These are phyloP conservation scores for Phytophthora nicotianae DNA, from an alignment of 352 stramenopile species.

Conservation along the genomic window DNA sequence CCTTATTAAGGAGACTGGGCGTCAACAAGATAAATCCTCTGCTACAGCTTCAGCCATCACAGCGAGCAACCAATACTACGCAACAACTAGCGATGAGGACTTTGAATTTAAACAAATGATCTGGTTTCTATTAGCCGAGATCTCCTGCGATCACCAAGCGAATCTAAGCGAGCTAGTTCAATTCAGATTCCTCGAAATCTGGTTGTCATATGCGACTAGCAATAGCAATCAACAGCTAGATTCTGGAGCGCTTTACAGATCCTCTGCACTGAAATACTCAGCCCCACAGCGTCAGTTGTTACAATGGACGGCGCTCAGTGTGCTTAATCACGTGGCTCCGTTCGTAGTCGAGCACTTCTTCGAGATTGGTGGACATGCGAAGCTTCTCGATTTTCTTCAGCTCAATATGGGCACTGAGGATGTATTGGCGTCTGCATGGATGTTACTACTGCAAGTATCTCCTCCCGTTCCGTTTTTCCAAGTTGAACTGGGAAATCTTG, in stretches of 20 bases:
- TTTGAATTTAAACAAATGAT: constrained; percentile 87
- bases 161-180: constrained; percentile 65
- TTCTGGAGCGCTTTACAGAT: not conserved
- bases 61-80: constrained; percentile 62
- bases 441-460: constrained; percentile 60
- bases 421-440: constrained; percentile 49
- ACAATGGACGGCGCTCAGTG: constrained; percentile 59
- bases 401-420: constrained; percentile 42
- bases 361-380: constrained; percentile 52
- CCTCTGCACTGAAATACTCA: constrained; percentile 48
- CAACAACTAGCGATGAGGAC: constrained; percentile 72
- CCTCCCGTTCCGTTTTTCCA: constrained; percentile 41
- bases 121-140: constrained; percentile 68
- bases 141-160: constrained; percentile 50
- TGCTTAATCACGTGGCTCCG: constrained; percentile 55
- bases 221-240: constrained; percentile 10
- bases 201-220: constrained; percentile 59
- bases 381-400: constrained; percentile 60
- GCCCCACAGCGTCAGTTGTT: constrained; percentile 52
- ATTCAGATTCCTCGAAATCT: constrained; percentile 71
- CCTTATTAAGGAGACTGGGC: constrained; percentile 6
- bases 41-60: constrained; percentile 44
- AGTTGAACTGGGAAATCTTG: constrained; percentile 49
- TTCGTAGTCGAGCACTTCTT: constrained; percentile 65
- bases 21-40: constrained; percentile 14